Evolutionary conservation across 2,329 filamentous ascomycete species (phyloP).

Genomic region (Colletotrichum caudatum): DNA sequence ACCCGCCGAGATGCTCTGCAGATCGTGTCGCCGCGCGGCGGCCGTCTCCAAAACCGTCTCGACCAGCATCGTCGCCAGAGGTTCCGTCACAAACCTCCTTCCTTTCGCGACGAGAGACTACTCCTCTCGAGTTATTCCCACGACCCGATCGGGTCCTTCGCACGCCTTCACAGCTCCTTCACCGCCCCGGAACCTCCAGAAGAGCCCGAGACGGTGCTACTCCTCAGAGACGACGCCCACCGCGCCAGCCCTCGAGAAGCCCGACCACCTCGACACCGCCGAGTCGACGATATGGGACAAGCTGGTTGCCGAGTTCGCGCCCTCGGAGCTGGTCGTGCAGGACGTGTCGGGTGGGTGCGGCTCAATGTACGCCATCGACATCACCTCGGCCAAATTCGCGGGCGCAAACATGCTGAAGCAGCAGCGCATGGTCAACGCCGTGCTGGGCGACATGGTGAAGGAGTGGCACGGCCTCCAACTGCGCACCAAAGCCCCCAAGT

Average conservation of each 20-base stretch:
- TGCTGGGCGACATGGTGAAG: slow-evolving; percentile 81
- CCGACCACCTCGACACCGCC: slow-evolving; percentile 64
- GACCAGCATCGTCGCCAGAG: slow-evolving; percentile 18
- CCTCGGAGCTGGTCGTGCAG: slow-evolving; percentile 72
- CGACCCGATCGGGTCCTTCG: neutral
- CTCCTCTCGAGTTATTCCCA: neutral
- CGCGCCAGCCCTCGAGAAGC: slow-evolving; percentile 52
- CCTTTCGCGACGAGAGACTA: slow-evolving; percentile 55
- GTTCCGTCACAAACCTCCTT: slow-evolving; percentile 55
- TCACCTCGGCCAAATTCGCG: slow-evolving; percentile 77
- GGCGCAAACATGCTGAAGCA: slow-evolving; percentile 82
- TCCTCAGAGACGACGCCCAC: slow-evolving; percentile 26
- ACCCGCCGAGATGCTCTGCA: slow-evolving; percentile 36
- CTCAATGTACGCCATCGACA: slow-evolving; percentile 88
- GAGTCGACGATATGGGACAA: slow-evolving; percentile 71
- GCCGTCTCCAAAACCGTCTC: slow-evolving; percentile 28
- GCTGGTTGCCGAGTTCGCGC: slow-evolving; percentile 62
- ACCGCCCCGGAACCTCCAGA: neutral
- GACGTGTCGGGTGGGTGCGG: slow-evolving; percentile 88
- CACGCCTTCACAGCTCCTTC: neutral
- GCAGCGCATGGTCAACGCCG: slow-evolving; percentile 82
- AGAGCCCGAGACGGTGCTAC: slow-evolving; percentile 20
- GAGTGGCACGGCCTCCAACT: slow-evolving; percentile 87
- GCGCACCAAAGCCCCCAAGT: slow-evolving; percentile 70
- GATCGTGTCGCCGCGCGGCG: slow-evolving; percentile 39